Conservation (phyloP, 257 asterid species). For the Fraxinus americana region DNA sequence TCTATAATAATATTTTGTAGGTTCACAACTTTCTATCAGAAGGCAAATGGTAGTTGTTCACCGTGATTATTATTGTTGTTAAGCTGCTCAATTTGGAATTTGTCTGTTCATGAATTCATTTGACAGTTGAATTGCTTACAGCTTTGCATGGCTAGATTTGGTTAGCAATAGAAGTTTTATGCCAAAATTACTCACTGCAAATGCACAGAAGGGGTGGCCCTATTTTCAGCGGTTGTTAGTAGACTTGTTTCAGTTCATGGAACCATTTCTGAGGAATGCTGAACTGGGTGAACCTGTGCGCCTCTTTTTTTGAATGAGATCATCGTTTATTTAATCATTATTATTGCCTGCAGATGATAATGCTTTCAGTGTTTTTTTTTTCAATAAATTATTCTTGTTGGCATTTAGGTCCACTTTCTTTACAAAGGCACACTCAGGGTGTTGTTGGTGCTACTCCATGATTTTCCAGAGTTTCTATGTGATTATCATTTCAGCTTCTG, state of each 20-base stretch:
- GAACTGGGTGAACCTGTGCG: conserved; percentile 92
- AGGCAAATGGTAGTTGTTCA: background rate
- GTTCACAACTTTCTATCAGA: background rate
- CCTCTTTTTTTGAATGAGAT: conserved; percentile 12
- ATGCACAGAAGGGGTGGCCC: conserved; percentile 96
- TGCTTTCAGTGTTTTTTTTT: background rate
- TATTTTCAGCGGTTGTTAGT: conserved; percentile 84
- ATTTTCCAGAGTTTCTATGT: conserved; percentile 96
- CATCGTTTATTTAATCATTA: conserved; percentile 1
- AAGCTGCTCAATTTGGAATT: background rate
- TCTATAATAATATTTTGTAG: background rate
- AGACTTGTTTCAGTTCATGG: conserved; percentile 94
- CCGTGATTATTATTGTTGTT: background rate
- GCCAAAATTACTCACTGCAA: conserved; percentile 91
- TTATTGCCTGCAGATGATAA: conserved; percentile 9
- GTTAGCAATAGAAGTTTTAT: conserved; percentile 96
- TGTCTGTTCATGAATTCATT: background rate
- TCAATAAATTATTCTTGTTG: background rate
- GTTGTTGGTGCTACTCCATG: conserved; percentile 93
- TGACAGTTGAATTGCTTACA: conserved; percentile 42
- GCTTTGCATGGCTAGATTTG: conserved; percentile 98
- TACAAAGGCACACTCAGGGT: conserved; percentile 97
- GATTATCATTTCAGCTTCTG: conserved; percentile 99
- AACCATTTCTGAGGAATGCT: conserved; percentile 95
- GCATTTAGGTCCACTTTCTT: conserved; percentile 69